Percentiles rank a stretch among this genome's conserved stretches.
Conservation (phyloP, 179 eudicot species). For the Silene coronaria region DNA sequence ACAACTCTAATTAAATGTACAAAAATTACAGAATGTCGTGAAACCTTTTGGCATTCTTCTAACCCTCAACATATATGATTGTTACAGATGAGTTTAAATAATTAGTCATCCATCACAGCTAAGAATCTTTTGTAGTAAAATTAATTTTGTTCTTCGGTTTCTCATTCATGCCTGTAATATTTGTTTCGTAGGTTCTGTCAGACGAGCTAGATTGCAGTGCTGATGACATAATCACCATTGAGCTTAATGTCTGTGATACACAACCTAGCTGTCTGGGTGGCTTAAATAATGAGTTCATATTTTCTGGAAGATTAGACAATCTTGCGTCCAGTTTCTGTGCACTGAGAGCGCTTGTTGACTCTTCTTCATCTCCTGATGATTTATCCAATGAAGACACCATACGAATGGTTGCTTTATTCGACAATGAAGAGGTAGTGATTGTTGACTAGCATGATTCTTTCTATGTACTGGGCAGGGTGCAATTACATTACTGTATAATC, state of each 20-base stretch:
- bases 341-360: slow-evolving; percentile 85
- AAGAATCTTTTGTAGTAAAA: background rate
- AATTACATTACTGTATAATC: background rate
- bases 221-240: slow-evolving; percentile 69
- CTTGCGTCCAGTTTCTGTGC: slow-evolving; percentile 96
- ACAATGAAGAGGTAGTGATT: slow-evolving; percentile 78
- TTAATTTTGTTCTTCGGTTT: background rate
- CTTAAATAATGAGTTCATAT: slow-evolving; percentile 82
- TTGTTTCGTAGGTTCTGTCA: slow-evolving; percentile 57
- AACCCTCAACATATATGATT: background rate
- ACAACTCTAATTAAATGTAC: background rate
- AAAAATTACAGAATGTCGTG: background rate
- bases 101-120: background rate
- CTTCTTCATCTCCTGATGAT: slow-evolving; percentile 56
- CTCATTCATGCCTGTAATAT: background rate
- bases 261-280: slow-evolving; percentile 98
- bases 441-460: background rate
- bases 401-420: slow-evolving; percentile 87
- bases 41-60: background rate
- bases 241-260: slow-evolving; percentile 87
- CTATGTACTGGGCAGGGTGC: background rate
- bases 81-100: background rate
- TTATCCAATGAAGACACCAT: slow-evolving; percentile 66
- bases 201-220: slow-evolving; percentile 64
- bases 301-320: slow-evolving; percentile 95